A percentile compares a stretch with the other conserved stretches of the same genome.
phyloP scores from a whole-genome alignment of 192 early-diverging fungal genomes.

The Neocallimastix lanati region DNA sequence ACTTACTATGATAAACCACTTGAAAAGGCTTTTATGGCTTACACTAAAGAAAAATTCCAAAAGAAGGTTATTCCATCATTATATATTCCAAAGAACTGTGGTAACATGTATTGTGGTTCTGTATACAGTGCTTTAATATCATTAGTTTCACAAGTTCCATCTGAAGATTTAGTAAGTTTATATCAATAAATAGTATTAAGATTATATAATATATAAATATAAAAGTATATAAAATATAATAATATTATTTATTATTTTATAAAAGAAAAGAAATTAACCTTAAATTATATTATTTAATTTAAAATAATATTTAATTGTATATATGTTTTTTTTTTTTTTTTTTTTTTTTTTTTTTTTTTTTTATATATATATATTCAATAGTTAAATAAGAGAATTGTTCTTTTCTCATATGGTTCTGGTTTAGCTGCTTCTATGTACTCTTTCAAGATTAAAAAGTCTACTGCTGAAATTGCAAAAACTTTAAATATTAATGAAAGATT shows the following conservation, averaged over 20 bases:
- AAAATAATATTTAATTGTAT: no score
- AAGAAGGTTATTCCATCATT: slow-evolving; percentile 61
- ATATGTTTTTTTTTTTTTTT: no score
- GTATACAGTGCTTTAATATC: slow-evolving; percentile 58
- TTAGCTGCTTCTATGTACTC: slow-evolving; percentile 89
- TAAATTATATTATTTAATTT: no score
- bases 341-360: no score
- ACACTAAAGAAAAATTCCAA: slow-evolving; percentile 55
- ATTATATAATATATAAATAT: no score
- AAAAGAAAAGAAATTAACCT: no score
- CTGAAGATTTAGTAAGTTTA: slow-evolving; percentile 31
- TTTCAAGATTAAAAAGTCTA: slow-evolving; percentile 53
- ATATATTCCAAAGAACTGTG: slow-evolving; percentile 69
- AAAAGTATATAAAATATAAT: no score
- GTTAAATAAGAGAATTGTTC: slow-evolving; percentile 60
- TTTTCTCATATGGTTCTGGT: slow-evolving; percentile 96
- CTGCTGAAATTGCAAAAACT: slow-evolving; percentile 31
- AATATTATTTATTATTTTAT: no score
- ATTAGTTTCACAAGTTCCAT: slow-evolving; percentile 52
- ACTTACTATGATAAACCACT: slow-evolving; percentile 73
- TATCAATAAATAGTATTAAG: no score
- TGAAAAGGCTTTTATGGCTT: slow-evolving; percentile 74
- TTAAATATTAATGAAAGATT: slow-evolving; percentile 57
- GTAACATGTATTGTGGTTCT: slow-evolving; percentile 81
- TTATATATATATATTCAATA: no score